Evolutionary conservation across 2,329 filamentous ascomycete species (phyloP).

Genomic region (Cercospora berteroae): DNA sequence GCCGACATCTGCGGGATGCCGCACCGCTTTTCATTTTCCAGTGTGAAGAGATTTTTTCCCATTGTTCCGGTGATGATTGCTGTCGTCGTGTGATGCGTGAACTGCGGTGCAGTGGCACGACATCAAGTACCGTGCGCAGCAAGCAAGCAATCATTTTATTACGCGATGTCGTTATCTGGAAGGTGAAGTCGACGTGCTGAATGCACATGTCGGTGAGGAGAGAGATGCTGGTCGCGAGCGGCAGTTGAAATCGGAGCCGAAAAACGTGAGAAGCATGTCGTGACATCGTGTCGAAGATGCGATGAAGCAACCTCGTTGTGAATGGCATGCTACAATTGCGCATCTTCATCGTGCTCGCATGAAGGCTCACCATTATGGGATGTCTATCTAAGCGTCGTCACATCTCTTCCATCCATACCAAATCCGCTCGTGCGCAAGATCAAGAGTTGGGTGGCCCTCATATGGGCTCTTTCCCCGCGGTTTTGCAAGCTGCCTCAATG

Average conservation of each 20-base stretch:
- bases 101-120: background rate
- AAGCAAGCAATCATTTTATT: background rate
- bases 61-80: background rate
- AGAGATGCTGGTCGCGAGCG: background rate
- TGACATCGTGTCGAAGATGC: background rate
- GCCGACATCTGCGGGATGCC: background rate
- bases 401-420: background rate
- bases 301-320: background rate
- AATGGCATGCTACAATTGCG: background rate
- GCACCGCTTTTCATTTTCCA: background rate
- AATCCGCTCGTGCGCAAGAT: background rate
- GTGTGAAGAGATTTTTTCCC: background rate
- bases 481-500: background rate
- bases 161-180: background rate
- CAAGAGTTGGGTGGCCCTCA: background rate
- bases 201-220: background rate
- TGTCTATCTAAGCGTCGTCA: background rate
- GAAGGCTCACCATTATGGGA: conserved; percentile 1
- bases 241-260: background rate
- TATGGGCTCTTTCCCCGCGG: background rate
- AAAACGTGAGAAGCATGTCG: background rate
- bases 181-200: background rate
- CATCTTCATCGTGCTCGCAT: background rate
- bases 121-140: background rate
- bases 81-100: background rate